phyloP scores from a whole-genome alignment of 2,329 filamentous ascomycete species.

The Ophiosphaerella herpotricha region DNA sequence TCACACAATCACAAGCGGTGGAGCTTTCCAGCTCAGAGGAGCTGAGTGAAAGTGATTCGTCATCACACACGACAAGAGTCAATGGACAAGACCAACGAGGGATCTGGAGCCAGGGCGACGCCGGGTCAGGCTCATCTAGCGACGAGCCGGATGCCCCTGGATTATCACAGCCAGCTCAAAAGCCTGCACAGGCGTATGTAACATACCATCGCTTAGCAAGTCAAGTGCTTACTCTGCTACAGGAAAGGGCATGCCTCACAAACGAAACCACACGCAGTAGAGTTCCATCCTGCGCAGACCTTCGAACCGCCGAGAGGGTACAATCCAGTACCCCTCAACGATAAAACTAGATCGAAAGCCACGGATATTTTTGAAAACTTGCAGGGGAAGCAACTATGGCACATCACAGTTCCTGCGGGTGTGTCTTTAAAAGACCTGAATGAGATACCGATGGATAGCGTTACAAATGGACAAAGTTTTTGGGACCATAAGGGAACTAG shows the following conservation, averaged over 20 bases:
- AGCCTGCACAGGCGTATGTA: conserved; percentile 22
- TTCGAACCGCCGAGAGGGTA: conserved; percentile 52
- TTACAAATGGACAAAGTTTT: conserved; percentile 58
- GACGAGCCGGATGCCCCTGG: conserved; percentile 46
- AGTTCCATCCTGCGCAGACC: conserved; percentile 41
- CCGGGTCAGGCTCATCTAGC: conserved; percentile 38
- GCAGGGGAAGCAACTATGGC: conserved; percentile 77
- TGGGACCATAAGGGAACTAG: conserved; percentile 67
- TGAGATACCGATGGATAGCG: conserved; percentile 65
- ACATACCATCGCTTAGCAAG: not conserved
- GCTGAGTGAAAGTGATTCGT: conserved; percentile 26
- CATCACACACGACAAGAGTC: conserved; percentile 20
- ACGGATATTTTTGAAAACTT: conserved; percentile 62
- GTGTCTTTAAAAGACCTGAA: conserved; percentile 71
- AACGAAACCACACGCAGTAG: conserved; percentile 33
- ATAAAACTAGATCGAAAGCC: conserved; percentile 33
- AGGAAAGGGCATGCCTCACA: conserved; percentile 15
- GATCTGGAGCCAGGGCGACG: conserved; percentile 20
- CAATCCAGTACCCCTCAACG: conserved; percentile 56
- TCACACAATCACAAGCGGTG: conserved; percentile 25
- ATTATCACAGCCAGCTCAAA: conserved; percentile 19
- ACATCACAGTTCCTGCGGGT: conserved; percentile 73
- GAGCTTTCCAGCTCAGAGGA: conserved; percentile 32
- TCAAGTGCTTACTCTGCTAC: not conserved
- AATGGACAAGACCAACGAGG: conserved; percentile 11